Conservation (phyloP, 208 protist genomes). For the Naegleria gruberi region DNA sequence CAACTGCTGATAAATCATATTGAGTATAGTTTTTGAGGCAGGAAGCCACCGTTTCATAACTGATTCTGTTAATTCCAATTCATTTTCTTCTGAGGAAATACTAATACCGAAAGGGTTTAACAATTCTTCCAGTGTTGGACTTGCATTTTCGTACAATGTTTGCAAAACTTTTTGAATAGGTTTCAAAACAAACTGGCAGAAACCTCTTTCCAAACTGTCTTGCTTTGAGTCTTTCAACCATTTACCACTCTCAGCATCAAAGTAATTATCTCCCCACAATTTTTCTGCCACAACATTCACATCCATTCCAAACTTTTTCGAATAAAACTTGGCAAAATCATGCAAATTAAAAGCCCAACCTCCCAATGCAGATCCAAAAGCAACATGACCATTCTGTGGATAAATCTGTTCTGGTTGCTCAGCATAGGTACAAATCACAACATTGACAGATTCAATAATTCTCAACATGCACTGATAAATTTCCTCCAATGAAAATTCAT, state of each 20-base stretch:
- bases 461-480: too few relatives aligned
- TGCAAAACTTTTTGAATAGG: conserved; percentile 93
- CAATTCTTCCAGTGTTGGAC: conserved; percentile 77
- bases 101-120: conserved; percentile 77
- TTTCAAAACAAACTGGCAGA: conserved; percentile 94
- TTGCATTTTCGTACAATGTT: conserved; percentile 79
- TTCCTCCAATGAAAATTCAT: too few relatives aligned
- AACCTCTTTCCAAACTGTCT: conserved; percentile 56
- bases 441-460: too few relatives aligned
- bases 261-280: conserved; percentile 98
- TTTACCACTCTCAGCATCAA: conserved; percentile 78
- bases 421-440: too few relatives aligned
- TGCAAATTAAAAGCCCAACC: conserved; percentile 97
- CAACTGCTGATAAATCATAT: conserved; percentile 11
- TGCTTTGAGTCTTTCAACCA: conserved; percentile 61
- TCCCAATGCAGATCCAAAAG: conserved; percentile 96
- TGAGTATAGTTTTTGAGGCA: conserved; percentile 24
- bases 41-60: not conserved
- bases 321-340: conserved; percentile 84
- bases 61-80: conserved; percentile 20
- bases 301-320: conserved; percentile 84
- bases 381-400: conserved; percentile 95
- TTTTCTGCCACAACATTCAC: conserved; percentile 65
- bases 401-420: too few relatives aligned
- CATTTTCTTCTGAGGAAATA: conserved; percentile 77